Base-by-base conservation (phyloP, 192 early-diverging fungal genomes). In the Coemansia sp. region DNA sequence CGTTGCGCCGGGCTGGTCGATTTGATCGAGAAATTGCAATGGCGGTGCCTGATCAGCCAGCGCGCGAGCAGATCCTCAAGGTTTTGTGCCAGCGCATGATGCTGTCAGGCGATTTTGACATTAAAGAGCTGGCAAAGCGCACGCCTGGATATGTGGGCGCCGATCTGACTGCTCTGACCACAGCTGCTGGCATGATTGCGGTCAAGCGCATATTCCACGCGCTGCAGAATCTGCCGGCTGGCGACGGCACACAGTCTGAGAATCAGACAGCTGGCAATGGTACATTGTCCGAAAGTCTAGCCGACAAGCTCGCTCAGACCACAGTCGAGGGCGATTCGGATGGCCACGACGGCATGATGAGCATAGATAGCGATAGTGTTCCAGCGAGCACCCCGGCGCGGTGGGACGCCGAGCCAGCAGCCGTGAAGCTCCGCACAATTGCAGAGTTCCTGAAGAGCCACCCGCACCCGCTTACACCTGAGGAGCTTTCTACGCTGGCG, bases 131-230 rank as follows among this genome's bases (percentile, higher is more conserved):
- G 29, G 95, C 97, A 19, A 94, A 91, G 61, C 65, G 89, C 67
- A 98, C 97, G 3, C 97, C 97, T 18, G 97, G 97, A 10, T 99
- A 94, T 82, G 97, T 99, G 4, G 97, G 97, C 43, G 97, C 96
- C 8, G 97, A 99, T 86, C 78, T 99, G 53, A 92, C 90, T 47
- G 95, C 95, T 1, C 71, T 99, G 59, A 92, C 90, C 0, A 83
- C 91, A 3, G 89, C 93, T 18, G 97, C 97, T 1, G 96, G 95
- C 41, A 87, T 93, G 76, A 87, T 93, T 60, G 96, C 97, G 1
- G 88, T 98, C 14, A 91, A 92, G 60, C 88, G 97, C 52, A 81
- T 81, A 52, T 81, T 81, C 50, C 73, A 75, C 58, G 57, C 14
- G 18, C 50, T 81, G 38, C 63, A 70, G 48, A 49, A 52, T 18